Evolutionary conservation across 257 asterid species (phyloP).

Genomic region (Echites panduratus): DNA sequence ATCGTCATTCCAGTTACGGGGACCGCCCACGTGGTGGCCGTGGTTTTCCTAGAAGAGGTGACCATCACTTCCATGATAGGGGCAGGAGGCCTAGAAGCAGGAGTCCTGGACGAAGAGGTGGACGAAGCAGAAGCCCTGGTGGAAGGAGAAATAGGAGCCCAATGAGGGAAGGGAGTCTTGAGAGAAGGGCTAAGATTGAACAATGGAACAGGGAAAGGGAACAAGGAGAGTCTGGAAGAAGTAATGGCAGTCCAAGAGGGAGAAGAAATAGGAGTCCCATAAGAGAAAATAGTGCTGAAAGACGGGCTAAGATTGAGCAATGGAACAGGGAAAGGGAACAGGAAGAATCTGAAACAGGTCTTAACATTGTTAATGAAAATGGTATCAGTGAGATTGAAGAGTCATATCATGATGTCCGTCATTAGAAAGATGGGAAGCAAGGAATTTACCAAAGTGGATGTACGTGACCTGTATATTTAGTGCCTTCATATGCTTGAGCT

Average conservation of each 20-base stretch:
- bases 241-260: slow-evolving; percentile 39
- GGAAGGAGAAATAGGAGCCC: slow-evolving; percentile 69
- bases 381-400: slow-evolving; percentile 29
- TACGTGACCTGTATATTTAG: slow-evolving; percentile 3
- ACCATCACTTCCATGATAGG: slow-evolving; percentile 55
- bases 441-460: slow-evolving; percentile 30
- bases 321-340: slow-evolving; percentile 83
- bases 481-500: background rate
- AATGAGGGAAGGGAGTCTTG: slow-evolving; percentile 61
- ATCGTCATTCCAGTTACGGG: slow-evolving; percentile 39
- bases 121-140: slow-evolving; percentile 70
- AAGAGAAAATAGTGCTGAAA: slow-evolving; percentile 74
- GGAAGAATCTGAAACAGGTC: slow-evolving; percentile 31
- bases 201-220: slow-evolving; percentile 61
- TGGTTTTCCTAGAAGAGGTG: slow-evolving; percentile 62
- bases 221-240: slow-evolving; percentile 19
- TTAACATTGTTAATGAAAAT: slow-evolving; percentile 24
- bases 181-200: slow-evolving; percentile 78
- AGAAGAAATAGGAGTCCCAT: slow-evolving; percentile 52
- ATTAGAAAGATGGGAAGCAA: slow-evolving; percentile 33
- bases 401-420: slow-evolving; percentile 27
- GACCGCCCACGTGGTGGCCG: slow-evolving; percentile 48
- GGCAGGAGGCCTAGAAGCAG: slow-evolving; percentile 80
- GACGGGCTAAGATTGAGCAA: slow-evolving; percentile 78
- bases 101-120: slow-evolving; percentile 65